Evolutionary conservation across 805 yeast genomes (phyloP).

Genomic region (Blastobotrys americana): DNA sequence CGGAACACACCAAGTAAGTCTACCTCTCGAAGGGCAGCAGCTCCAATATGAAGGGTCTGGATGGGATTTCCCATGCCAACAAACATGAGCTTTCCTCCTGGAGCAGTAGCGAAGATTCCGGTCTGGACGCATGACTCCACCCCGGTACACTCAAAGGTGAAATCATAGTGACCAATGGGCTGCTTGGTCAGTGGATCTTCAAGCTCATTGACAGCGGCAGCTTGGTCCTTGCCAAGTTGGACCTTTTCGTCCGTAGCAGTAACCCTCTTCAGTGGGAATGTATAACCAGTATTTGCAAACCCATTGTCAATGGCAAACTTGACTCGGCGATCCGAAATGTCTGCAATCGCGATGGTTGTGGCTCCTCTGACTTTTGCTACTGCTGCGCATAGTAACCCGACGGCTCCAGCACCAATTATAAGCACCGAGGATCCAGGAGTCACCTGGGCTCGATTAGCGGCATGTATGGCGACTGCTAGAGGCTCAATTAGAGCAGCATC

Average conservation of each 20-base stretch:
- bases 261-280: conserved; percentile 21
- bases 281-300: conserved; percentile 25
- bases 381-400: conserved; percentile 63
- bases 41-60: conserved; percentile 28
- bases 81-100: conserved; percentile 72
- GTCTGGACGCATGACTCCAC: conserved; percentile 67
- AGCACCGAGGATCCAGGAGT: conserved; percentile 47
- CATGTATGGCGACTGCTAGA: conserved; percentile 78
- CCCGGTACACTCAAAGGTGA: conserved; percentile 76
- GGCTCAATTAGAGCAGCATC: conserved; percentile 89
- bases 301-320: conserved; percentile 29
- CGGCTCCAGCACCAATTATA: conserved; percentile 48
- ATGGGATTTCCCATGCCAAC: conserved; percentile 73
- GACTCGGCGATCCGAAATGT: conserved; percentile 42
- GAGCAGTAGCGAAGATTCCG: conserved; percentile 53
- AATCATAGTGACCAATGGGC: conserved; percentile 27
- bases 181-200: conserved; percentile 22
- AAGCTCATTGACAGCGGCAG: conserved; percentile 63
- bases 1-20: conserved; percentile 30
- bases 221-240: conserved; percentile 66
- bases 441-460: conserved; percentile 54
- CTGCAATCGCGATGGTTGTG: conserved; percentile 60
- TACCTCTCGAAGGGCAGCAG: conserved; percentile 28
- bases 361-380: conserved; percentile 66
- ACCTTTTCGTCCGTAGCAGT: conserved; percentile 47